A percentile compares a stretch with the other conserved stretches of the same genome.
Conservation (phyloP, 2,329 filamentous ascomycete species). For the Verticillium zaregamsianum region DNA sequence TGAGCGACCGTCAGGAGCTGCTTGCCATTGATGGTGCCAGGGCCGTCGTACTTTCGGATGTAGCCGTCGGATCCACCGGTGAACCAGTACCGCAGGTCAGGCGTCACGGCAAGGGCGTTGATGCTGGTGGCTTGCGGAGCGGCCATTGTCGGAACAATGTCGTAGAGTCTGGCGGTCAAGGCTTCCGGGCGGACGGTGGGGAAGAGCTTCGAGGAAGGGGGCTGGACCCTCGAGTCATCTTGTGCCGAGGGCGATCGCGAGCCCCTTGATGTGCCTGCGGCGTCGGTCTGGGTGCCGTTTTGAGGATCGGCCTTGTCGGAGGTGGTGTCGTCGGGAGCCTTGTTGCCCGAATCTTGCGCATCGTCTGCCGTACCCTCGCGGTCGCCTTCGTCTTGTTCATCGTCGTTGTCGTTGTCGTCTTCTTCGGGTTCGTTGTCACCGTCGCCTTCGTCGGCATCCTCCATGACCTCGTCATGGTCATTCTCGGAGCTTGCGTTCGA, state of each 20-base stretch:
- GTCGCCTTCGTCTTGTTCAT: constrained; percentile 19
- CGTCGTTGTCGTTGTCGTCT: constrained; percentile 24
- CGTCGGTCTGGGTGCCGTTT: constrained; percentile 26
- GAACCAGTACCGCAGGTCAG: constrained; percentile 92
- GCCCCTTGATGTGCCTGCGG: background rate
- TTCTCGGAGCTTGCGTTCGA: constrained; percentile 43
- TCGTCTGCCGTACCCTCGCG: constrained; percentile 24
- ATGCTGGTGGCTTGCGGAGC: constrained; percentile 94
- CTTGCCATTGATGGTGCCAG: constrained; percentile 92
- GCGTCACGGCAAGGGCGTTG: constrained; percentile 87
- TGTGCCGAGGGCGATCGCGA: background rate
- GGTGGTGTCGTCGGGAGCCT: background rate
- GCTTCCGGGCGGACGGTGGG: constrained; percentile 66
- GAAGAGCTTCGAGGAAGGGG: constrained; percentile 12
- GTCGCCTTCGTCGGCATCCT: constrained; percentile 37
- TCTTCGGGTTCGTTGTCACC: constrained; percentile 26
- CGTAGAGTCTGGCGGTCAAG: constrained; percentile 77
- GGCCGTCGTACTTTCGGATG: constrained; percentile 94
- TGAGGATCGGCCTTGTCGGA: constrained; percentile 17
- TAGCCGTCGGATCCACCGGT: constrained; percentile 93
- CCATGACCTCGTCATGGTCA: constrained; percentile 52
- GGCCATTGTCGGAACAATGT: constrained; percentile 95
- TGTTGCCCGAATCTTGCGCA: background rate
- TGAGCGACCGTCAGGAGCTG: constrained; percentile 91
- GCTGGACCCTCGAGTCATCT: background rate